Evolutionary conservation across 768 basidiomycete species (phyloP), one percentile per base, ranked within the genome.

Genomic region (Stropharia rugosoannulata): DNA sequence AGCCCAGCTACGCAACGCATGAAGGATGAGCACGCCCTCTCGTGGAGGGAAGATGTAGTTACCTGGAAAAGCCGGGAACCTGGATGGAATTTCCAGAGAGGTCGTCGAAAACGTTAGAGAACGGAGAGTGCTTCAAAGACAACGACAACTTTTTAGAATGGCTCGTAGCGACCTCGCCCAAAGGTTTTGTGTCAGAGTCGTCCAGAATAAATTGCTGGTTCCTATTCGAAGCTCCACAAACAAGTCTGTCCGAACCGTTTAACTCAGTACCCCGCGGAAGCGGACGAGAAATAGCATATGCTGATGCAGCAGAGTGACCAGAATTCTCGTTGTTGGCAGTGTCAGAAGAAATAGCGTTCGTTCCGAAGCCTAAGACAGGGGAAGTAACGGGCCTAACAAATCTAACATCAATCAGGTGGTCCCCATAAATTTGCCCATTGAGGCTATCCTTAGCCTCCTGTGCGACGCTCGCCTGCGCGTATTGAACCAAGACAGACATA

Each of bases 401-500:
- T 44, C 69, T 68, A 41, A 64, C 70, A 59, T 70, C 67, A 35
- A 76, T 64, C 58, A 68, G 70, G 55, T 73, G 71, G 49, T 76
- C 78, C 11, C 79, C 80, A 64, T 90, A 91, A 40, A 73, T 66
- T 63, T 91, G 89, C 52, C 81, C 81, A 49, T 82, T 75, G 56
- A 91, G 75, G 37, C 75, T 70, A 15, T 81, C 80, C 57, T 79
- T 84, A 9, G 89, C 89, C 66, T 90, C 88, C 55, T 76, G 74
- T 37, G 89, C 87, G 57, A 80, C 75, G 36, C 73, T 70, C 41
- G 73, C 57, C 16, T 80, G 75, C 36, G 76, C 68, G 62, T 88
- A 90, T 66, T 88, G 83, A n/a, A 89, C 87, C 22, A 83, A 61
- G 51, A 79, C 86, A 25, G 84, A 80, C 36, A 81, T 74, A 38